Percentiles rank a stretch among this genome's conserved stretches.
phyloP scores from a whole-genome alignment of 805 yeast species.

The fission yeast (Schizosaccharomyces pombe) region DNA sequence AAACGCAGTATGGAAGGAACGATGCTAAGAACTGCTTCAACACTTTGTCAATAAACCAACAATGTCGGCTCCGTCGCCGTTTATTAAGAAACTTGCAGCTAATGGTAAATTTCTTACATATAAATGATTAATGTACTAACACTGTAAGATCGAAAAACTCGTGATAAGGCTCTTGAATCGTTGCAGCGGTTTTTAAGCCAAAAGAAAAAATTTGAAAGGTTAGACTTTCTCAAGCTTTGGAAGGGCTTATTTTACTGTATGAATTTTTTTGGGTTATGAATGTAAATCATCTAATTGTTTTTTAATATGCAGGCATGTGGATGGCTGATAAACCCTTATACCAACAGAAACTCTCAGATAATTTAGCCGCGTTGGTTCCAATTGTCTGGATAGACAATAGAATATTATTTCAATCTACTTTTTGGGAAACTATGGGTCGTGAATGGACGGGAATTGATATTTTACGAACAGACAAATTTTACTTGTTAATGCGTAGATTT shows the following conservation, averaged over 20 bases:
- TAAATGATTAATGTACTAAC: background rate
- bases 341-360: constrained; percentile 62
- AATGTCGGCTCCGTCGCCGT: constrained; percentile 15
- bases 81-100: constrained; percentile 65
- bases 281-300: background rate
- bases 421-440: constrained; percentile 52
- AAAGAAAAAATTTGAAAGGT: constrained; percentile 5
- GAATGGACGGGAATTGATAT: constrained; percentile 52
- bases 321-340: constrained; percentile 81
- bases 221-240: constrained; percentile 68
- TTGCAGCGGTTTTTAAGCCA: constrained; percentile 4
- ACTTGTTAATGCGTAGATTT: constrained; percentile 56
- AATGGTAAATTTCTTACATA: constrained; percentile 22
- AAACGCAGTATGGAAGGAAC: too few species aligned
- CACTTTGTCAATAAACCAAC: too few species aligned
- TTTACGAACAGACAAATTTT: constrained; percentile 49
- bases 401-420: constrained; percentile 38
- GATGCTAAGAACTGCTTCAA: too few species aligned
- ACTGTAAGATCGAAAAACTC: constrained; percentile 9
- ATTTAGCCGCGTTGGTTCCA: constrained; percentile 32
- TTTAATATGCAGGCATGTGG: constrained; percentile 54
- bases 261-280: background rate
- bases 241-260: constrained; percentile 58
- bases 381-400: constrained; percentile 20
- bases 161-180: constrained; percentile 7